Percentiles rank a stretch among this genome's conserved stretches.
Conservation (phyloP, 371 early-diverging fungal species). For the Blakeslea trispora region DNA sequence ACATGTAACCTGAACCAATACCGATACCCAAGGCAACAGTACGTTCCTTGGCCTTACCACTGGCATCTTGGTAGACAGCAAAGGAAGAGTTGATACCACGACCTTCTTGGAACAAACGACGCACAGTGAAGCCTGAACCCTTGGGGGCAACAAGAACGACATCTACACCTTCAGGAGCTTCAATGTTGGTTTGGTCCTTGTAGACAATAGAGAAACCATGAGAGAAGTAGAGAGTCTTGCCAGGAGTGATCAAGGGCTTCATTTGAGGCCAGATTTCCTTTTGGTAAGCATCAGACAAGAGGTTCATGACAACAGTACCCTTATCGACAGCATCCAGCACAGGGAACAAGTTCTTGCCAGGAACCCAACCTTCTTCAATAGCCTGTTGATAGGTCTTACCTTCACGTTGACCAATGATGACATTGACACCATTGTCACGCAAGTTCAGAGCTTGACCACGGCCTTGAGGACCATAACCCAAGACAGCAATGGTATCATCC, state of each 20-base stretch:
- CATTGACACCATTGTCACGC: constrained; percentile 95
- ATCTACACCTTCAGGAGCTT: constrained; percentile 91
- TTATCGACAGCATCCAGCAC: constrained; percentile 91
- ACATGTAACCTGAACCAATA: constrained; percentile 96
- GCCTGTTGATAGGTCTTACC: constrained; percentile 94
- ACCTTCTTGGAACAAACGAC: constrained; percentile 94
- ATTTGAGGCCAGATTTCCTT: constrained; percentile 90
- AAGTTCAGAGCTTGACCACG: constrained; percentile 96
- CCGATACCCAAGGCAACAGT: constrained; percentile 93
- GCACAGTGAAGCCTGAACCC: constrained; percentile 94
- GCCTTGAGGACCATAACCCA: constrained; percentile 98
- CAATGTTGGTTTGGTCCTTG: constrained; percentile 89
- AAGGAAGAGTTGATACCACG: constrained; percentile 98
- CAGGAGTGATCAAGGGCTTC: constrained; percentile 89
- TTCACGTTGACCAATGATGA: constrained; percentile 94
- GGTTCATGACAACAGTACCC: constrained; percentile 93
- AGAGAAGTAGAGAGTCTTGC: constrained; percentile 97
- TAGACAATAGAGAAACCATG: constrained; percentile 97
- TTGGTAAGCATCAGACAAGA: constrained; percentile 96
- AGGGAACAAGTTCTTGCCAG: constrained; percentile 93
- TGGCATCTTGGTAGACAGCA: constrained; percentile 93
- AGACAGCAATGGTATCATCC: constrained; percentile 93
- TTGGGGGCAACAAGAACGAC: constrained; percentile 97
- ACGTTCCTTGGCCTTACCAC: constrained; percentile 91
- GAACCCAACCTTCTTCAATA: constrained; percentile 94